These are phyloP conservation scores for Alternaria burnsii DNA, from an alignment of 2,329 filamentous ascomycete species.

Conservation along the genomic window DNA sequence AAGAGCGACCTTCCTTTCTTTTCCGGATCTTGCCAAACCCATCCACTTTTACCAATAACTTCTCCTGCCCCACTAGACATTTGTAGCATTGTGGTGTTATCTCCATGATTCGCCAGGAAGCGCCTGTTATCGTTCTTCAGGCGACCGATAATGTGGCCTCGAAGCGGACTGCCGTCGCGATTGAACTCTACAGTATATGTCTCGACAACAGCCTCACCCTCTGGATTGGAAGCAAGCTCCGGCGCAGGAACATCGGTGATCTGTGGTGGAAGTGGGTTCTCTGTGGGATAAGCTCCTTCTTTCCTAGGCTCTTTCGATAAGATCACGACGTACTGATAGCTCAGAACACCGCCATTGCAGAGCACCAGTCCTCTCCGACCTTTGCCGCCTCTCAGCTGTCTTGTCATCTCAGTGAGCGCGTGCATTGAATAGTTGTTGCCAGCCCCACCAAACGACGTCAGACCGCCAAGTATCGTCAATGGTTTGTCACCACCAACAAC, in stretches of 20 bases:
- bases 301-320: slow-evolving; percentile 60
- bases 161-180: slow-evolving; percentile 59
- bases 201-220: slow-evolving; percentile 64
- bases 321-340: slow-evolving; percentile 70
- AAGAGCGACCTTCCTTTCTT: slow-evolving; percentile 42
- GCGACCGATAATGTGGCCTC: slow-evolving; percentile 63
- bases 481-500: slow-evolving; percentile 57
- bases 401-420: slow-evolving; percentile 54
- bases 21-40: slow-evolving; percentile 50
- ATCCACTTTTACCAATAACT: slow-evolving; percentile 59
- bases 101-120: slow-evolving; percentile 66
- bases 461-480: slow-evolving; percentile 69
- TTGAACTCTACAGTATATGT: slow-evolving; percentile 69
- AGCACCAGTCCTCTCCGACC: slow-evolving; percentile 65
- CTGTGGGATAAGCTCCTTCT: slow-evolving; percentile 57
- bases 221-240: slow-evolving; percentile 48
- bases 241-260: slow-evolving; percentile 54
- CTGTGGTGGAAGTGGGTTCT: slow-evolving; percentile 57
- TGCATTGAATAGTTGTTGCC: slow-evolving; percentile 78
- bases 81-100: slow-evolving; percentile 58
- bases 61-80: slow-evolving; percentile 57
- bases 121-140: slow-evolving; percentile 57
- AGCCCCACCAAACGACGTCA: slow-evolving; percentile 74
- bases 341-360: slow-evolving; percentile 72
- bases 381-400: slow-evolving; percentile 59